These are phyloP conservation scores for Exophiala spinifera DNA, from an alignment of 2,329 filamentous ascomycete genomes.

Conservation along the genomic window DNA sequence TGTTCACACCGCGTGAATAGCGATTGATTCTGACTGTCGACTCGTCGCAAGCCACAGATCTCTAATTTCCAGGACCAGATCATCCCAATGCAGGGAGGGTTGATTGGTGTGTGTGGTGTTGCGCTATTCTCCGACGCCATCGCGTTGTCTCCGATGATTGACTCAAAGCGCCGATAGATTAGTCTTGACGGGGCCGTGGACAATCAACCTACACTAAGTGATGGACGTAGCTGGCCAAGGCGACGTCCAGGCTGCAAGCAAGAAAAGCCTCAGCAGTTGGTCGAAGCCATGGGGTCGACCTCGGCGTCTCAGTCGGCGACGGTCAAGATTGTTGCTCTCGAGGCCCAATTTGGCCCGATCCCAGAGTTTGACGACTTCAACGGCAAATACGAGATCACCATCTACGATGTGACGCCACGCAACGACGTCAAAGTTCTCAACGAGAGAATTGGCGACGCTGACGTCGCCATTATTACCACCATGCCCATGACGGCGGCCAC, in stretches of 20 bases:
- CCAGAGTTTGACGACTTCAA: background rate
- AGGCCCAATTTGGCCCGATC: constrained; percentile 3
- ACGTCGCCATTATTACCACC: constrained; percentile 37
- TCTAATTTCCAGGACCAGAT: no score
- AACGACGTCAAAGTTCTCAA: constrained; percentile 26
- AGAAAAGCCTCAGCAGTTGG: background rate
- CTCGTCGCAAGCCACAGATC: no score
- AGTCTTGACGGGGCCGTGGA: no score
- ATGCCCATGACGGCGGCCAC: constrained; percentile 39
- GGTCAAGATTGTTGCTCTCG: constrained; percentile 6
- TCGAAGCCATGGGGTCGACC: background rate
- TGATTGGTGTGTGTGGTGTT: no score
- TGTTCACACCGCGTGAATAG: no score
- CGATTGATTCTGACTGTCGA: no score
- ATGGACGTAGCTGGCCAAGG: no score
- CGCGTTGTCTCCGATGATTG: background rate
- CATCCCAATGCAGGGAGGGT: no score
- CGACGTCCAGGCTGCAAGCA: no score
- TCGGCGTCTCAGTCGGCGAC: background rate
- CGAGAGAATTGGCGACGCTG: constrained; percentile 28
- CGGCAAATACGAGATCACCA: constrained; percentile 1
- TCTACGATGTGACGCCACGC: constrained; percentile 3
- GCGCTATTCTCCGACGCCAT: background rate
- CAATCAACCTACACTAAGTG: no score
- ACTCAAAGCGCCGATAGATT: no score